These are phyloP conservation scores for Pseudogymnoascus sp. DNA, from an alignment of 2,329 filamentous ascomycete species.

Conservation along the genomic window DNA sequence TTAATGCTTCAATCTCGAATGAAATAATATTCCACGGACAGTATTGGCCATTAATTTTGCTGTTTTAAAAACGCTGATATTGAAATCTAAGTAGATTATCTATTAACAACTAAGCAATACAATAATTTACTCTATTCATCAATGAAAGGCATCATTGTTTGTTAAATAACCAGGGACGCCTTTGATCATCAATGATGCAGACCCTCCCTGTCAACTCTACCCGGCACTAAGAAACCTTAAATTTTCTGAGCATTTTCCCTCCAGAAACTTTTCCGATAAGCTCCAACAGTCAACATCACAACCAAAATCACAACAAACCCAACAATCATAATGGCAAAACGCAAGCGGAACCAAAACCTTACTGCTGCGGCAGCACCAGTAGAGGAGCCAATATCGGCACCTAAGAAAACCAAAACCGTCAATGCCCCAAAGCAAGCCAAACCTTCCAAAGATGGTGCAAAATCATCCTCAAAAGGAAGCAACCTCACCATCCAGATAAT, in stretches of 20 bases:
- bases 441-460: background rate
- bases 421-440: background rate
- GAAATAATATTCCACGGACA: background rate
- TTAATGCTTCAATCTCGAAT: background rate
- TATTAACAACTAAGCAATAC: too few species aligned
- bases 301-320: background rate
- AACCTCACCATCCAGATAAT: slow-evolving; percentile 72
- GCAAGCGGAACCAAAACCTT: slow-evolving; percentile 4
- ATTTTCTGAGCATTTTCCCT: slow-evolving; percentile 1
- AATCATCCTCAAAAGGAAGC: slow-evolving; percentile 18
- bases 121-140: background rate
- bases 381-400: background rate
- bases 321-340: slow-evolving; percentile 4
- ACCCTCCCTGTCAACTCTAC: slow-evolving; percentile 3
- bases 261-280: slow-evolving; percentile 7
- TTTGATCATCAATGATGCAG: background rate
- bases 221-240: slow-evolving; percentile 9
- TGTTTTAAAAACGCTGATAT: background rate
- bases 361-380: background rate
- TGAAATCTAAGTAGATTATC: background rate
- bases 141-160: background rate
- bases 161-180: background rate
- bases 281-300: background rate
- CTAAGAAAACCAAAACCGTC: slow-evolving; percentile 8
- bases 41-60: background rate